Evolutionary conservation across 2,329 filamentous ascomycete genomes (phyloP).

Genomic region (Botrytis paeoniae): DNA sequence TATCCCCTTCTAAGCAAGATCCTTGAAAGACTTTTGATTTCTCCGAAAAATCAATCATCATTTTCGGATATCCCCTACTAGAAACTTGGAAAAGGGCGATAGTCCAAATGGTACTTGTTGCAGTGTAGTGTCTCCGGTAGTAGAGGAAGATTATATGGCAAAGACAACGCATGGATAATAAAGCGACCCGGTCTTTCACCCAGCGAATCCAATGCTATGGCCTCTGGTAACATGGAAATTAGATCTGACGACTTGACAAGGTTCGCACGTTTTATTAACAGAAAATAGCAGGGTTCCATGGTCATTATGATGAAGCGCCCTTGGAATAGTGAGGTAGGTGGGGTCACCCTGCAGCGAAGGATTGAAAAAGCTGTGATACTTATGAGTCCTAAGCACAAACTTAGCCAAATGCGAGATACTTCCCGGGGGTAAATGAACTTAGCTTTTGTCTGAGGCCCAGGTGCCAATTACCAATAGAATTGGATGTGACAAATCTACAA

Average conservation of each 20-base stretch:
- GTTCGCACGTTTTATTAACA: constrained; percentile 24
- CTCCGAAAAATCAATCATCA: neutral
- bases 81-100: neutral
- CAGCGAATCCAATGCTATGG: constrained; percentile 28
- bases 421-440: constrained; percentile 4
- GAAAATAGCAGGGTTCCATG: constrained; percentile 1
- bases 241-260: constrained; percentile 27
- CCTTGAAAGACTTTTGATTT: neutral
- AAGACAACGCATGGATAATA: constrained; percentile 20
- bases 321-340: constrained; percentile 1
- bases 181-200: constrained; percentile 14
- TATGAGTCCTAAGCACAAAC: constrained; percentile 16
- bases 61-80: constrained; percentile 1
- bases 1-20: neutral
- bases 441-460: constrained; percentile 8
- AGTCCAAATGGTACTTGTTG: constrained; percentile 1
- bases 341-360: constrained; percentile 16
- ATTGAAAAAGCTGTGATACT: constrained; percentile 19
- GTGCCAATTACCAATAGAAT: constrained; percentile 9
- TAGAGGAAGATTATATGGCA: constrained; percentile 3
- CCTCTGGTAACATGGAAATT: constrained; percentile 24
- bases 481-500: neutral
- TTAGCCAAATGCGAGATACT: constrained; percentile 17
- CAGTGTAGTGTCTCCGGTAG: constrained; percentile 8
- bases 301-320: constrained; percentile 12